Evolutionary conservation across 495 filamentous ascomycete genomes (phyloP), one percentile per base, ranked within the genome.

Genomic region (Podospora didyma): DNA sequence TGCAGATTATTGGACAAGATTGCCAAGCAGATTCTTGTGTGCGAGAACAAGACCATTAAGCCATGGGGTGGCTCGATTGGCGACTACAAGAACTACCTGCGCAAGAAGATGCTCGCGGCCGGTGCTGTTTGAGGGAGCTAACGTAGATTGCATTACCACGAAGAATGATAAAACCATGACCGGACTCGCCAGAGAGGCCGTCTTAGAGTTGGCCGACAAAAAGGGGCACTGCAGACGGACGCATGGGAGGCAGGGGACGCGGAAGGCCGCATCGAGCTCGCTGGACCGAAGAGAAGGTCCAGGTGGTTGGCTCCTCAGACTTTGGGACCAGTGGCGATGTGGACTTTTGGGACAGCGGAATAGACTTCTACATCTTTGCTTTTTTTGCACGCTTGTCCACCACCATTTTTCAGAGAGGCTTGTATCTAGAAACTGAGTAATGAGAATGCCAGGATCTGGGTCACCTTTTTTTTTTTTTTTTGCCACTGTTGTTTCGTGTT

Each of bases 11-110:
- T 99, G 57, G 94, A 99, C 81, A 97, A 96, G 82, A 99, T 99
- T 70, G 94, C 94, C 61, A 99, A 97, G 82, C 92, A 99, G 70
- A 99, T 99, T 74, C 84, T 97, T 73, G 94, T 99, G 35, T 99
- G 94, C 76, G 95, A 99, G 75, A 87, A 97, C 82, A 90, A 88
- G 81, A 90, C 90, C 2, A 87, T 97, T 59, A 84, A 82, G 61
- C 75, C 83, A 61, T 99, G 94, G 94, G 86, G 92, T 48, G 94
- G 94, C 60, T 75, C 72, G 26, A 99, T 99, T 68, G 88, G 86
- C 56, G 80, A 89, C 52, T 99, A 99, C 87, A 99, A 99, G 89
- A 91, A 93, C 73, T 82, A 96, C 75, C 83, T 99, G 66, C 88
- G 92, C 62, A 96, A 97, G 87, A 97, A 97, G 89, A 97, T 99